Percentiles rank a stretch among this genome's conserved stretches.
Conservation (phyloP, 352 stramenopile genomes). For the Phytophthora pinifolia region DNA sequence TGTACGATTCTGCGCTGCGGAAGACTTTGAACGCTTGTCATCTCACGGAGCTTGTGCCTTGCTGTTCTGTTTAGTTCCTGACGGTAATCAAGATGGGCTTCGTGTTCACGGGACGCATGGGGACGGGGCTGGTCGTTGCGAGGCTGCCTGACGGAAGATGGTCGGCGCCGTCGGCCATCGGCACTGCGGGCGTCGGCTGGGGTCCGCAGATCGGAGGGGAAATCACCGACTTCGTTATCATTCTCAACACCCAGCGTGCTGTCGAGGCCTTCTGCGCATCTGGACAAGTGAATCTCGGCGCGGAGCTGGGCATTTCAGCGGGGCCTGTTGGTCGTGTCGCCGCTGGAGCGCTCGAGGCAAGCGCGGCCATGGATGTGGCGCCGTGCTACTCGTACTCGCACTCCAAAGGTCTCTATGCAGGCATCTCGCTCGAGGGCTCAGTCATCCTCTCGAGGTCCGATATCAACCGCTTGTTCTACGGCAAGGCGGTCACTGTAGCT, state of each 20-base stretch:
- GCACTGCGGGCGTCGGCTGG: slow-evolving; percentile 87
- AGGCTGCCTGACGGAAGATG: slow-evolving; percentile 92
- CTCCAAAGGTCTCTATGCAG: slow-evolving; percentile 88
- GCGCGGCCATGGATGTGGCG: slow-evolving; percentile 75
- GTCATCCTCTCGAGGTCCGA: slow-evolving; percentile 87
- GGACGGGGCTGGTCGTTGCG: slow-evolving; percentile 93
- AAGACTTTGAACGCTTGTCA: not conserved
- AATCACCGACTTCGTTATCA: slow-evolving; percentile 93
- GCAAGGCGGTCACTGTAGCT: slow-evolving; percentile 57
- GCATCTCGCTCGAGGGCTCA: slow-evolving; percentile 90
- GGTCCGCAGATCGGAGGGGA: slow-evolving; percentile 92
- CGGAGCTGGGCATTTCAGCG: slow-evolving; percentile 86
- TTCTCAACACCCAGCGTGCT: slow-evolving; percentile 90
- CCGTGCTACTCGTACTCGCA: slow-evolving; percentile 93
- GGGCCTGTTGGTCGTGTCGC: slow-evolving; percentile 90
- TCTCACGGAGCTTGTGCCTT: not conserved
- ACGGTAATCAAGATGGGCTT: slow-evolving; percentile 93
- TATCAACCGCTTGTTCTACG: slow-evolving; percentile 94
- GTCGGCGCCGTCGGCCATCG: slow-evolving; percentile 95
- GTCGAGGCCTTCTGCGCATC: slow-evolving; percentile 87
- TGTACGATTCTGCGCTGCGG: slow-evolving; percentile 29
- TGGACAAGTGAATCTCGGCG: slow-evolving; percentile 90
- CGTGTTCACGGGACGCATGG: slow-evolving; percentile 81
- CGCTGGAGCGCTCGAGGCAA: slow-evolving; percentile 71
- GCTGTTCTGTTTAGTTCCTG: slow-evolving; percentile 63